phyloP scores from a whole-genome alignment of 768 basidiomycete genomes.

The Boletus rubescentipes region DNA sequence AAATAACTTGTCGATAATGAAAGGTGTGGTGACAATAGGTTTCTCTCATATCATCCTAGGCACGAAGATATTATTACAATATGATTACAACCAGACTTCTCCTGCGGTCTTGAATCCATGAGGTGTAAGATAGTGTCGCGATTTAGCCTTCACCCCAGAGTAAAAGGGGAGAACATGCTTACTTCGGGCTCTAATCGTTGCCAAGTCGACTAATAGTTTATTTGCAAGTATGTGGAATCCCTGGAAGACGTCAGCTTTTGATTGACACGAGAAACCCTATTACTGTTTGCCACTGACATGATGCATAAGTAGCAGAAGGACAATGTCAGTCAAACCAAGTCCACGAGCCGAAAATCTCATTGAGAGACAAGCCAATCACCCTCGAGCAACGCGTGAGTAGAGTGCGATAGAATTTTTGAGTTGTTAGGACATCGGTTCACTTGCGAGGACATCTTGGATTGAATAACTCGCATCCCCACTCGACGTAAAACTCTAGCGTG shows the following conservation, averaged over 20 bases:
- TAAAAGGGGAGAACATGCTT: not conserved
- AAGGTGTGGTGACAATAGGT: too few relatives aligned
- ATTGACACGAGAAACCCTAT: too few relatives aligned
- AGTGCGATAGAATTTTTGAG: not conserved
- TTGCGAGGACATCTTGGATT: not conserved
- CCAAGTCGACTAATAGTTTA: not conserved
- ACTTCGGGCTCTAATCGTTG: not conserved
- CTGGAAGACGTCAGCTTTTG: not conserved
- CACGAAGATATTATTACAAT: too few relatives aligned
- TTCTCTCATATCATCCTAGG: too few relatives aligned
- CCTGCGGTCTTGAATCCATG: too few relatives aligned
- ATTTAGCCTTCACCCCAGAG: too few relatives aligned
- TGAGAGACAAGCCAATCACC: not conserved
- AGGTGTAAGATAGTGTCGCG: too few relatives aligned
- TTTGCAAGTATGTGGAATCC: too few relatives aligned
- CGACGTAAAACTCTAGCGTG: not conserved
- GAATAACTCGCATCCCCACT: not conserved
- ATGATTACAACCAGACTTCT: too few relatives aligned
- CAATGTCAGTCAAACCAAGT: not conserved
- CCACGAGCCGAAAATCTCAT: not conserved
- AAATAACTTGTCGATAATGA: too few relatives aligned
- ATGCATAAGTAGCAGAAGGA: not conserved
- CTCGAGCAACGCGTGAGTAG: not conserved
- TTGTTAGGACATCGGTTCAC: not conserved
- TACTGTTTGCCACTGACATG: not conserved